Evolutionary conservation across 177 flowering plant genomes (phyloP).

Genomic region (Vitis hybrid): DNA sequence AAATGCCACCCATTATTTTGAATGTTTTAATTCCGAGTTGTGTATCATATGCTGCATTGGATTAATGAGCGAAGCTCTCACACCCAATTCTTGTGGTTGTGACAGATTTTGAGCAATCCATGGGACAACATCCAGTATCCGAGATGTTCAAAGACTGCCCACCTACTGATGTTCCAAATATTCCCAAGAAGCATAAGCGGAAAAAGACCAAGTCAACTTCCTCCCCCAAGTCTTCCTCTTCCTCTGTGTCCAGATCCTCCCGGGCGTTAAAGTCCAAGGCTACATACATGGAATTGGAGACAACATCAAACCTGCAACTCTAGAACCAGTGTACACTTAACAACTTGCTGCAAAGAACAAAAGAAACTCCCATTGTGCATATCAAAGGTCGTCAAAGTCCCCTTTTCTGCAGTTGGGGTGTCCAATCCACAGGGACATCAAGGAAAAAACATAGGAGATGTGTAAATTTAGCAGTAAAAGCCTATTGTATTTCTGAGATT

Average conservation of each 20-base stretch:
- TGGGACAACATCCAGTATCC: conserved; percentile 27
- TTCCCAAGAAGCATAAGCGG: conserved; percentile 36
- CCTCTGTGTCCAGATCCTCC: conserved; percentile 22
- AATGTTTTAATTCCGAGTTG: too few species aligned
- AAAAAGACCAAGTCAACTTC: conserved; percentile 26
- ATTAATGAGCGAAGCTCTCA: not conserved
- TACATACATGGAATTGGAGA: conserved; percentile 13
- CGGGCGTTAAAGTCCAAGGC: conserved; percentile 25
- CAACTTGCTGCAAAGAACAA: too few species aligned
- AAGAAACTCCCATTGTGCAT: too few species aligned
- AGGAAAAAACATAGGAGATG: too few species aligned
- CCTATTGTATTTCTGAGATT: too few species aligned
- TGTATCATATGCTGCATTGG: too few species aligned
- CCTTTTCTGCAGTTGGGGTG: too few species aligned
- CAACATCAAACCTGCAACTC: conserved; percentile 6
- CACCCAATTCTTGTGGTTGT: not conserved
- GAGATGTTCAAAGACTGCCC: conserved; percentile 34
- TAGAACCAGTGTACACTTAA: too few species aligned
- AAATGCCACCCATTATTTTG: too few species aligned
- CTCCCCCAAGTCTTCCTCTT: conserved; percentile 25
- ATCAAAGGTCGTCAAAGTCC: too few species aligned
- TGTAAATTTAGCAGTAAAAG: too few species aligned
- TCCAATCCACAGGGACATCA: too few species aligned
- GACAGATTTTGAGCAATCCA: conserved; percentile 54
- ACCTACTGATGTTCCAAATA: conserved; percentile 22